Evolutionary conservation across 441 rosid species (phyloP).

Genomic region (Manihot esculenta): DNA sequence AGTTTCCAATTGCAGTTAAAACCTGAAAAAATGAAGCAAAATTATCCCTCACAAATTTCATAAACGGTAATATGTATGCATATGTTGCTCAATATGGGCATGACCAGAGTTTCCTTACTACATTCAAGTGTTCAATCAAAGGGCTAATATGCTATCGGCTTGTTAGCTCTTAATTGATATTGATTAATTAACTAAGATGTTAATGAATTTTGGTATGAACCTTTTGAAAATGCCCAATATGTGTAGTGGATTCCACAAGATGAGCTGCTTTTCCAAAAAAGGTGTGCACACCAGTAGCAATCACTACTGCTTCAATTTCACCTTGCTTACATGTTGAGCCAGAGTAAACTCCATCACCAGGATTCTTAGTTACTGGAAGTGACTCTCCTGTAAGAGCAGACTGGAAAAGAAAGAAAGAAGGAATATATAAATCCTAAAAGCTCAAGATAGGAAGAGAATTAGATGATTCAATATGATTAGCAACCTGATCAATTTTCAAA

Average conservation of each 20-base stretch:
- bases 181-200: not conserved
- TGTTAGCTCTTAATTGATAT: not conserved
- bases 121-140: not conserved
- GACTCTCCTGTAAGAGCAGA: conserved; percentile 76
- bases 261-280: conserved; percentile 77
- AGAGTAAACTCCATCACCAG: conserved; percentile 59
- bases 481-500: conserved; percentile 75
- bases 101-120: not conserved
- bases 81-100: not conserved
- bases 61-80: not conserved
- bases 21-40: conserved; percentile 23
- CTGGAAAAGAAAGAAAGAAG: conserved; percentile 27
- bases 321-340: conserved; percentile 77
- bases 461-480: not conserved
- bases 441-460: not conserved
- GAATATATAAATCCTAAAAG: not conserved
- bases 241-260: conserved; percentile 63
- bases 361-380: conserved; percentile 56
- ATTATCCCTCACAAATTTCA: not conserved
- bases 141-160: not conserved
- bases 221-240: conserved; percentile 73
- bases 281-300: conserved; percentile 73
- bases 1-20: conserved; percentile 80
- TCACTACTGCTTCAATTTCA: conserved; percentile 64
- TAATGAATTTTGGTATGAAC: conserved; percentile 32